Evolutionary conservation across 1,139 yeast species (phyloP).

Genomic region (Magnusiomyces ingens): DNA sequence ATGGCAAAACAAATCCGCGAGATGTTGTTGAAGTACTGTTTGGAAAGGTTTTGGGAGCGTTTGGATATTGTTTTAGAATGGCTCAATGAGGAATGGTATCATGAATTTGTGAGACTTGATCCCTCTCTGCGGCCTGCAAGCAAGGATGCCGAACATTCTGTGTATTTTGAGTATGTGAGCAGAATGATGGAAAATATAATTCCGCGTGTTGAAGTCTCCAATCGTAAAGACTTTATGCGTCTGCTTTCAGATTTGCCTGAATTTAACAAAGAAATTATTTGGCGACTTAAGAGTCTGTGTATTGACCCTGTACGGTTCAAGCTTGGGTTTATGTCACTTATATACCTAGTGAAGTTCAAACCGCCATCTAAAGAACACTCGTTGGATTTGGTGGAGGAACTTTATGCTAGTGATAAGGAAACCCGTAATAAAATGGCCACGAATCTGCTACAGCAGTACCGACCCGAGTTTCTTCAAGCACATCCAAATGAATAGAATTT

Average conservation of each 20-base stretch:
- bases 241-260: slow-evolving; percentile 81
- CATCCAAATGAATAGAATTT: neutral
- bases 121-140: slow-evolving; percentile 6
- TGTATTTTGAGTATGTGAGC: slow-evolving; percentile 52
- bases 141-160: slow-evolving; percentile 19
- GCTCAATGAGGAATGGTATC: slow-evolving; percentile 95
- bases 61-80: slow-evolving; percentile 81
- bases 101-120: slow-evolving; percentile 43
- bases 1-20: slow-evolving; percentile 53
- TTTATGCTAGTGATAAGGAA: slow-evolving; percentile 36
- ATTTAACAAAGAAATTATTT: slow-evolving; percentile 53
- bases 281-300: slow-evolving; percentile 65
- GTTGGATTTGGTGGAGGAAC: slow-evolving; percentile 53
- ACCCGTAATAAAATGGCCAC: slow-evolving; percentile 12
- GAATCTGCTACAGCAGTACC: slow-evolving; percentile 9
- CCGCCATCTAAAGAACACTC: slow-evolving; percentile 75
- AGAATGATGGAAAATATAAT: slow-evolving; percentile 71
- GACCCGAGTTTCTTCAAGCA: slow-evolving; percentile 14
- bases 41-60: slow-evolving; percentile 64
- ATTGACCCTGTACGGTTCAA: slow-evolving; percentile 77
- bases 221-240: slow-evolving; percentile 73
- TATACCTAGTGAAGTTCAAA: slow-evolving; percentile 78
- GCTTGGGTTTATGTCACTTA: slow-evolving; percentile 58
- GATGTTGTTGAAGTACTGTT: slow-evolving; percentile 63
- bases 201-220: slow-evolving; percentile 75